Evolutionary conservation across 306 rosid species (phyloP).

Genomic region (Inga oerstediana): DNA sequence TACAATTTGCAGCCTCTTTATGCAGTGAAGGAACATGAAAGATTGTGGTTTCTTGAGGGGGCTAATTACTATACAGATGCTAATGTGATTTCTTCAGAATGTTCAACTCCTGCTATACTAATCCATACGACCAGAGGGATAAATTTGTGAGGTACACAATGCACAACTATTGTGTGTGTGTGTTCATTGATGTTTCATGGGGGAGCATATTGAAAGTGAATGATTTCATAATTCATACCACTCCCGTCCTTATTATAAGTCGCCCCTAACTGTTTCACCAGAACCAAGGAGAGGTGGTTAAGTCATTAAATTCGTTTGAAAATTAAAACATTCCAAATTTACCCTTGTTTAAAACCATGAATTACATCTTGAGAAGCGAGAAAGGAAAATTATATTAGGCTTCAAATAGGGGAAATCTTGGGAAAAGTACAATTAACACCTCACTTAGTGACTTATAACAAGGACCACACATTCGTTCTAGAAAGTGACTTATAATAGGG

Average conservation of each 20-base stretch:
- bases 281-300: background rate
- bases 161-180: background rate
- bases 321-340: no score
- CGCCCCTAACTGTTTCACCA: background rate
- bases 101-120: conserved; percentile 49
- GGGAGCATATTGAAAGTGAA: background rate
- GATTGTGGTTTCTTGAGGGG: conserved; percentile 19
- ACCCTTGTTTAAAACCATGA: background rate
- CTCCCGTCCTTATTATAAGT: background rate
- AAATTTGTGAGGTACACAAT: conserved; percentile 57
- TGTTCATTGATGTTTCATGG: background rate
- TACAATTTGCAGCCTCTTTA: background rate
- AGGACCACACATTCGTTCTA: no score
- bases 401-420: background rate
- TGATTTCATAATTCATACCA: background rate
- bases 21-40: conserved; percentile 20
- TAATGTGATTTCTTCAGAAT: conserved; percentile 43
- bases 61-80: conserved; percentile 27
- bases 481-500: background rate
- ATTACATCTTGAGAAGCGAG: no score
- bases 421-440: background rate
- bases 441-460: background rate
- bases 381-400: no score
- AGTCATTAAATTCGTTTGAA: background rate
- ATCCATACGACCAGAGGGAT: conserved; percentile 55